Conservation (phyloP, 2,329 filamentous ascomycete genomes). For the Aspergillus spinulosporus region DNA sequence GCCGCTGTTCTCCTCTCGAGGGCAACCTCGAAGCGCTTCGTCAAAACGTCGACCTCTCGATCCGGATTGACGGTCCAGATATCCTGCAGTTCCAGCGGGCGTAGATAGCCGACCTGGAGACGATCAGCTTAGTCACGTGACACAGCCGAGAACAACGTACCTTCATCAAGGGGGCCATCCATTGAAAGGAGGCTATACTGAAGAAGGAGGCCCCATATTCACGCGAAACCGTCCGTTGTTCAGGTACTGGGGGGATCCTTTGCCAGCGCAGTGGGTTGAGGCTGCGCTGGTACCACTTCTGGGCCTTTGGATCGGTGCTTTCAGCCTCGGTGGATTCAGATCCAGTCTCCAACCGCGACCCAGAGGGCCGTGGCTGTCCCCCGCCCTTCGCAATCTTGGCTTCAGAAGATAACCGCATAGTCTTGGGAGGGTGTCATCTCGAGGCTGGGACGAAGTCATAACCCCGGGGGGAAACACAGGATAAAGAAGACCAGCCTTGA, state of each 20-base stretch:
- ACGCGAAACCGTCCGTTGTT: conserved; percentile 57
- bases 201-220: conserved; percentile 74
- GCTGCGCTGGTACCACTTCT: conserved; percentile 8
- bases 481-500: not conserved
- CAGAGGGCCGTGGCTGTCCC: not conserved
- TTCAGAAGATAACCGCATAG: not conserved
- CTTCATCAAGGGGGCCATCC: conserved; percentile 86
- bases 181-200: conserved; percentile 77
- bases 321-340: not conserved
- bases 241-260: conserved; percentile 56
- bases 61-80: conserved; percentile 86
- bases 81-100: conserved; percentile 78
- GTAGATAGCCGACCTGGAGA: conserved; percentile 73
- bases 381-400: not conserved
- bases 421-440: not conserved
- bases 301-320: not conserved
- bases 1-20: conserved; percentile 68
- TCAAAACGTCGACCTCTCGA: conserved; percentile 69
- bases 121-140: not conserved
- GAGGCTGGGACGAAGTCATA: not conserved
- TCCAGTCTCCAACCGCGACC: not conserved
- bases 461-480: not conserved
- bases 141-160: conserved; percentile 48
- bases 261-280: conserved; percentile 50
- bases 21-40: conserved; percentile 63